Base-by-base conservation (phyloP, 345 rosid species). In the Aethionema arabicum region DNA sequence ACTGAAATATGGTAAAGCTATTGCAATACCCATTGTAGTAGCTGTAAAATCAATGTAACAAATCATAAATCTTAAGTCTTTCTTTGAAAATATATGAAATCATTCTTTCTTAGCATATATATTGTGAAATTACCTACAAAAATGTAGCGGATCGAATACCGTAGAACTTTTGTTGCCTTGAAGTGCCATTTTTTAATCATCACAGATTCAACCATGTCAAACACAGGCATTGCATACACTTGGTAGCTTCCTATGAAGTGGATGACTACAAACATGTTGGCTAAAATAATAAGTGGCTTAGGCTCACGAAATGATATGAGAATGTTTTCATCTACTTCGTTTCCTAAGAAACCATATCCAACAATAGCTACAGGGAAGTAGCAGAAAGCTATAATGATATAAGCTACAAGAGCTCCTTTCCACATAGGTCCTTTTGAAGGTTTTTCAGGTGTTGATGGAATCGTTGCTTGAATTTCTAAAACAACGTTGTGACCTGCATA, bases 401-500 rank as follows among this genome's bases (percentile, higher is more conserved):
- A 88, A 0, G 92, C 92, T 7, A 83, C 80, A 5, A 85, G 0
- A 40, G 83, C 90, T 29, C 92, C 96, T 62, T 48, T 88, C 92
- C 92, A 83, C 92, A 85, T 88, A 0, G 96, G 92, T 14, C 75
- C 69, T 66, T 83, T 88, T 6, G 96, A 88, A 30, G 96, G 92
- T 54, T 79, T 79, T 63, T 82, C 96, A 0, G 90, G 90, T n/a
- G 92, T 80, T 43, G 96, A 88, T 4, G 92, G 96, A 43, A 88
- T 88, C 2, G 96, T 88, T 68, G 92, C 92, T 80, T 88, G 96
- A 67, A 88, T 88, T 69, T 88, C 92, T 62, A 88, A 60, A 10
- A 82, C 96, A n/a, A 88, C 96, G 51, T 83, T 85, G 73, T 85
- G 96, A 7, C 96, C 96, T 0, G 90, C 90, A 65, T 88, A 85